A percentile compares a stretch with the other conserved stretches of the same genome.
These are phyloP conservation scores for Curvularia eragrostidis DNA, from an alignment of 2,329 filamentous ascomycete species.

Conservation along the genomic window DNA sequence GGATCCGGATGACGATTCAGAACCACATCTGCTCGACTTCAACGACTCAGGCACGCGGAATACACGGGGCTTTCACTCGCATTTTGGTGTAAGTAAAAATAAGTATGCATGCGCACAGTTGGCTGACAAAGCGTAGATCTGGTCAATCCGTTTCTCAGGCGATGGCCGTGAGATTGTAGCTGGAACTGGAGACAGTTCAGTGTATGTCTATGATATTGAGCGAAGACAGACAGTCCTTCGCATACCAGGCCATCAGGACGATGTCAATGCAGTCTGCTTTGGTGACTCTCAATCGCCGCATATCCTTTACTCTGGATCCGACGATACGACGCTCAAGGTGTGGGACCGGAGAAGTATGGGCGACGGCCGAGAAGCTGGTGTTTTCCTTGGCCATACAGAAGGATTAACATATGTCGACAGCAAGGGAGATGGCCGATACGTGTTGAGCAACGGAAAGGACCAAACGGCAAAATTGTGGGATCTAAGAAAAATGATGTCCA, in stretches of 20 bases:
- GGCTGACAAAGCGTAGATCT: constrained; percentile 63
- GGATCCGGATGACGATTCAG: constrained; percentile 79
- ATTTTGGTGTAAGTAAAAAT: constrained; percentile 36
- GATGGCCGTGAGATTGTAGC: constrained; percentile 91
- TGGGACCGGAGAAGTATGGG: constrained; percentile 84
- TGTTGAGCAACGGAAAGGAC: constrained; percentile 93
- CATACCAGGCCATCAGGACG: constrained; percentile 79
- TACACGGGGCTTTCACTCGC: constrained; percentile 48
- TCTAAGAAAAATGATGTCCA: constrained; percentile 83
- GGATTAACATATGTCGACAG: constrained; percentile 73
- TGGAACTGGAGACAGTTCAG: constrained; percentile 77
- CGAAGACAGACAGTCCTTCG: constrained; percentile 75
- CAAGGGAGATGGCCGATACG: constrained; percentile 87
- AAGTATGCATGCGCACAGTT: not conserved
- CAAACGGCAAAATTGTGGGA: constrained; percentile 99
- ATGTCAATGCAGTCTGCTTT: constrained; percentile 97
- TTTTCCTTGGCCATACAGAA: constrained; percentile 70
- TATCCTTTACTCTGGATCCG: constrained; percentile 93
- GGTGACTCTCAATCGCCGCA: constrained; percentile 88
- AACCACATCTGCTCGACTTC: constrained; percentile 81
- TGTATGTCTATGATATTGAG: constrained; percentile 94
- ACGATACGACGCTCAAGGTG: constrained; percentile 92
- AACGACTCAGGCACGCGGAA: constrained; percentile 56
- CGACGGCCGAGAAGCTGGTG: constrained; percentile 67
- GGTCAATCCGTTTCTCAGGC: constrained; percentile 90